Percentiles rank a stretch among this genome's conserved stretches.
Evolutionary conservation across 164 flowering plant genomes (phyloP).

Genomic region (Vitis riparia): DNA sequence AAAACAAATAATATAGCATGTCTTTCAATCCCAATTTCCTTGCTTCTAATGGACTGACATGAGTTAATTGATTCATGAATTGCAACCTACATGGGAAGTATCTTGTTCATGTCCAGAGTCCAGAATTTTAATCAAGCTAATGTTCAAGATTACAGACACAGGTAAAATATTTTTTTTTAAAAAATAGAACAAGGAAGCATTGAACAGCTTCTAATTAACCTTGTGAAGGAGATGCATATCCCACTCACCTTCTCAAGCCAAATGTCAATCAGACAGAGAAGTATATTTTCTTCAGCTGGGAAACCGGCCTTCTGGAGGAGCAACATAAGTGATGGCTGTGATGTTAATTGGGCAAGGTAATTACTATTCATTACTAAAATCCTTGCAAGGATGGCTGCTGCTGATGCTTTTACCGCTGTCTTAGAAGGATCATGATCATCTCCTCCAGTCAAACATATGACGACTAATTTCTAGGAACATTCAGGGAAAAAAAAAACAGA

Average conservation of each 20-base stretch:
- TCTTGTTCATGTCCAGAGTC: too few relatives aligned
- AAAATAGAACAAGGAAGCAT: neutral
- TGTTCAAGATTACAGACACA: too few relatives aligned
- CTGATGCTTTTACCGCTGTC: conserved; percentile 69
- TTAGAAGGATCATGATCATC: conserved; percentile 82
- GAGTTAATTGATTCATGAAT: too few relatives aligned
- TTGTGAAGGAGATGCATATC: neutral
- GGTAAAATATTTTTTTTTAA: neutral
- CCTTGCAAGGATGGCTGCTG: conserved; percentile 89
- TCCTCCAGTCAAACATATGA: conserved; percentile 81
- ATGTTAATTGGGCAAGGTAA: conserved; percentile 75
- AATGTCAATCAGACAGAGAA: conserved; percentile 79
- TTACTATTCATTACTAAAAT: conserved; percentile 82
- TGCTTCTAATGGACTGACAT: too few relatives aligned
- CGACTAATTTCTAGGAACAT: conserved; percentile 62
- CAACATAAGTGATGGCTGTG: conserved; percentile 60
- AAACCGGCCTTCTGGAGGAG: conserved; percentile 71
- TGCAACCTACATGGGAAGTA: too few relatives aligned
- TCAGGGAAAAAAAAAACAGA: neutral
- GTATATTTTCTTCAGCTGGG: conserved; percentile 64
- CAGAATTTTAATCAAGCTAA: too few relatives aligned
- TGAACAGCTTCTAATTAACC: neutral
- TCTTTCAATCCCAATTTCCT: too few relatives aligned
- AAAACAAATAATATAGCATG: too few relatives aligned
- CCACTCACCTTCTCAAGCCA: conserved; percentile 96